Evolutionary conservation across 1,284 basidiomycete species (phyloP).

Genomic region (Moesziomyces sp.): DNA sequence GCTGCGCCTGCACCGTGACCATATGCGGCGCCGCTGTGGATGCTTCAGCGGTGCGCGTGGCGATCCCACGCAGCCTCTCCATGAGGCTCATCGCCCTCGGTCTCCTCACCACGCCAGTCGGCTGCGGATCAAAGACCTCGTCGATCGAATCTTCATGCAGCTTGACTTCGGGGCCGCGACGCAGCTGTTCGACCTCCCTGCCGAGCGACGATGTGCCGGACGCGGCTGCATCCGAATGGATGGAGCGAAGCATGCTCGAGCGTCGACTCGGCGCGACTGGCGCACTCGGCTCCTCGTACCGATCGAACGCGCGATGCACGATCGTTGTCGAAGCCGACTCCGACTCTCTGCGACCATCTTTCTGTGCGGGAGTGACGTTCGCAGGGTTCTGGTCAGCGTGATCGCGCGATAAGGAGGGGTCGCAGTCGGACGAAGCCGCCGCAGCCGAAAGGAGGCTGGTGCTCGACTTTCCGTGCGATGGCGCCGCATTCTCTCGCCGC

Average conservation of each 20-base stretch:
- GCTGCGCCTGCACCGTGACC: constrained; percentile 9
- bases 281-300: constrained; percentile 6
- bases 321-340: not conserved
- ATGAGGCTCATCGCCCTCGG: constrained; percentile 16
- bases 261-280: constrained; percentile 1
- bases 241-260: constrained; percentile 8
- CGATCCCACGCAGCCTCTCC: constrained; percentile 11
- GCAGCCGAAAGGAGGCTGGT: constrained; percentile 7
- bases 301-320: constrained; percentile 11
- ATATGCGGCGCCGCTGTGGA: constrained; percentile 5
- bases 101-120: not conserved
- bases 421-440: constrained; percentile 14
- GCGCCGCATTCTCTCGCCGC: not conserved
- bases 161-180: constrained; percentile 11
- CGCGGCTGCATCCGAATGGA: constrained; percentile 4
- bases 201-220: constrained; percentile 3
- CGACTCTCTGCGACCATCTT: not conserved
- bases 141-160: constrained; percentile 5
- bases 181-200: constrained; percentile 12
- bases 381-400: not conserved
- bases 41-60: constrained; percentile 1
- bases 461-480: constrained; percentile 1
- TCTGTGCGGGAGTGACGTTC: not conserved
- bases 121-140: constrained; percentile 7
- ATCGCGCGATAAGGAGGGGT: constrained; percentile 1